Evolutionary conservation across 371 early-diverging fungal genomes (phyloP).

Genomic region (Dipsacomyces acuminosporus): DNA sequence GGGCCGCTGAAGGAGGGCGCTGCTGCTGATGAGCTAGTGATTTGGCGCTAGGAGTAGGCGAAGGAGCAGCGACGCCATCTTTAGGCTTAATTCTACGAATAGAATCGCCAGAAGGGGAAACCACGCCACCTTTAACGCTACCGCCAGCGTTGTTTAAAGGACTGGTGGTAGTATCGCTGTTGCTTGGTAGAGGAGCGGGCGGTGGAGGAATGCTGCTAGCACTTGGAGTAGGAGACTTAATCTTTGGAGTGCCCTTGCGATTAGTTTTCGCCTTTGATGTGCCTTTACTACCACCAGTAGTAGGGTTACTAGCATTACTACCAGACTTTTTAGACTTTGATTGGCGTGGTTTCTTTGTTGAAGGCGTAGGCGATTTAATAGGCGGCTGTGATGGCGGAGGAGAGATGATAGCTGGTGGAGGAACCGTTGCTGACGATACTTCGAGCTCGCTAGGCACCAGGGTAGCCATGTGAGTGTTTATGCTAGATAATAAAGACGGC

Average conservation of each 20-base stretch:
- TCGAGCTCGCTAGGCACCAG: too few relatives aligned
- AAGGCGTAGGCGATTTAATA: slow-evolving; percentile 21
- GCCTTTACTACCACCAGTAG: slow-evolving; percentile 5
- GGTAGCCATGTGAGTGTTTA: too few relatives aligned
- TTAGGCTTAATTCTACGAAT: slow-evolving; percentile 30
- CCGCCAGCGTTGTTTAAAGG: too few relatives aligned
- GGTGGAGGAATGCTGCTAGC: too few relatives aligned
- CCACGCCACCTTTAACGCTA: neutral
- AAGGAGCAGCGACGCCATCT: slow-evolving; percentile 5
- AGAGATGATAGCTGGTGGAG: neutral
- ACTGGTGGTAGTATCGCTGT: neutral
- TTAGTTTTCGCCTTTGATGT: slow-evolving; percentile 14
- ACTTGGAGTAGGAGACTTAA: slow-evolving; percentile 38
- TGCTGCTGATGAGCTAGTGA: slow-evolving; percentile 8
- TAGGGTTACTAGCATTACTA: too few relatives aligned
- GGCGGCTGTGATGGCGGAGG: neutral
- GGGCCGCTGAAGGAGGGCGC: neutral
- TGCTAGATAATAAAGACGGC: too few relatives aligned
- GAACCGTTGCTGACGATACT: neutral
- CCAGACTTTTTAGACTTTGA: slow-evolving; percentile 28
- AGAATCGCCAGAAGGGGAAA: slow-evolving; percentile 3
- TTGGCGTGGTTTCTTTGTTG: slow-evolving; percentile 29
- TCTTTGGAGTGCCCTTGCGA: slow-evolving; percentile 34
- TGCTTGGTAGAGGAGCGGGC: neutral
- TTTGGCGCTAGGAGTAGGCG: slow-evolving; percentile 39